Percentiles rank a stretch among this genome's conserved stretches.
These are phyloP conservation scores for Pseudocercospora macadamiae DNA, from an alignment of 2,329 filamentous ascomycete genomes.

Conservation along the genomic window DNA sequence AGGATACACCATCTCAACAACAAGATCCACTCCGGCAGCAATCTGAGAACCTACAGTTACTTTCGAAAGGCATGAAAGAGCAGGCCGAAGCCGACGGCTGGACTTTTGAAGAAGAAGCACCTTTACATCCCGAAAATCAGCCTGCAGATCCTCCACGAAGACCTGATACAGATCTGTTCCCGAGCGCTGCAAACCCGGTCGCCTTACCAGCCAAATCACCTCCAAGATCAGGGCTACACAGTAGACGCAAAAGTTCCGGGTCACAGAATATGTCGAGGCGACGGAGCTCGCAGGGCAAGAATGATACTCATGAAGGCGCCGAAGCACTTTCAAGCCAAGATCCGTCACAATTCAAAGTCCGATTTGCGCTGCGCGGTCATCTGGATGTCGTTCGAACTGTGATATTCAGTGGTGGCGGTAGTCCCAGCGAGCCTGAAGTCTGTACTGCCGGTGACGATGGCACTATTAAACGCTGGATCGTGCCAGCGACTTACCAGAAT, in stretches of 20 bases:
- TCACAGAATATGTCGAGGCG: constrained; percentile 58
- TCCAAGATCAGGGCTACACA: constrained; percentile 63
- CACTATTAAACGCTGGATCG: constrained; percentile 94
- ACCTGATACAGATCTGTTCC: constrained; percentile 87
- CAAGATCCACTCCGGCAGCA: constrained; percentile 25
- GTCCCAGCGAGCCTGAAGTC: constrained; percentile 92
- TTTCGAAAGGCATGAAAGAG: constrained; percentile 7
- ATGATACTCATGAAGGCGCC: constrained; percentile 59
- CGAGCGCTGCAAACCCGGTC: constrained; percentile 63
- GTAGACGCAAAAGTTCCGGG: constrained; percentile 78
- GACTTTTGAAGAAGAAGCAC: constrained; percentile 81
- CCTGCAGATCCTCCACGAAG: constrained; percentile 60
- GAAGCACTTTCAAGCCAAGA: constrained; percentile 61
- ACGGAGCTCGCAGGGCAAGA: constrained; percentile 58
- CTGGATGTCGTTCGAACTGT: constrained; percentile 91
- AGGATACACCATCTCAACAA: constrained; percentile 43
- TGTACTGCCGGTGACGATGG: constrained; percentile 96
- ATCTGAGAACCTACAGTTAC: constrained; percentile 3
- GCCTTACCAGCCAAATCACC: constrained; percentile 80
- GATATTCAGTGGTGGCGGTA: constrained; percentile 95
- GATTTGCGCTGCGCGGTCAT: constrained; percentile 89
- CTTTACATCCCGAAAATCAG: constrained; percentile 52
- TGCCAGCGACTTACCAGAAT: constrained; percentile 72
- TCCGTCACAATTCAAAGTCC: constrained; percentile 80
- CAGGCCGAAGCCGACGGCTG: constrained; percentile 67